Base-by-base conservation (phyloP, 768 basidiomycete species). In the Nidularia sp. region DNA sequence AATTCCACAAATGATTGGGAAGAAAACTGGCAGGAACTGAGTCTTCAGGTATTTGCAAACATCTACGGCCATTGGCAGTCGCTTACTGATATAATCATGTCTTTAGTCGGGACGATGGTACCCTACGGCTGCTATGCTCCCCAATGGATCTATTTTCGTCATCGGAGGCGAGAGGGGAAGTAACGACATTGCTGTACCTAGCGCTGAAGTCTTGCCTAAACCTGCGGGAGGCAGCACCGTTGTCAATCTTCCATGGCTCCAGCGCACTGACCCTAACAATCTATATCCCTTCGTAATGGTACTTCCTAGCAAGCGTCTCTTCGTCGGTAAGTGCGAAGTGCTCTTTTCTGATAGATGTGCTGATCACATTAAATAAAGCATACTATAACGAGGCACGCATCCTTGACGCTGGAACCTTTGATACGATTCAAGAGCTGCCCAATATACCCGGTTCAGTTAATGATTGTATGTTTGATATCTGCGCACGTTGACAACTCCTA, bases 301-400 rank as follows among this genome's bases (percentile, higher is more conserved):
- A 5, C 76, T 92, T 12, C 88, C 90, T 0, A 84, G 83, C 44
- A 80, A 80, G 1, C 75, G 77, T 34, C 68, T 92, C 58, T 90
- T 91, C 62, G 75, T 87, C 39, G 85, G 88, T 86, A 47, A 48
- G 79, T 68, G 9, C 8, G 18, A 7, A 34, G n/a, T 45, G 18
- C 18, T 18, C 18, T 18, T 18, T 18, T 18, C 18, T 18, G 18
- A 18, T 18, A 18, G 18, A 18, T 18, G 18, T 18, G 18, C 18
- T 18, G 18, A 18, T 18, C 18, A 18, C 18, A 18, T 18, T 9
- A 12, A 45, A 22, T 45, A 45, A 53, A 89, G 87, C 75, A 0
- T 90, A 91, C 60, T 90, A 83, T 70, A 91, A 92, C 55, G 86
- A 91, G 65, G 90, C 89, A 0, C 83, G 89, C 12, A 80, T 91